phyloP scores from a whole-genome alignment of 2,329 filamentous ascomycete genomes.

The Diaporthe sp. region DNA sequence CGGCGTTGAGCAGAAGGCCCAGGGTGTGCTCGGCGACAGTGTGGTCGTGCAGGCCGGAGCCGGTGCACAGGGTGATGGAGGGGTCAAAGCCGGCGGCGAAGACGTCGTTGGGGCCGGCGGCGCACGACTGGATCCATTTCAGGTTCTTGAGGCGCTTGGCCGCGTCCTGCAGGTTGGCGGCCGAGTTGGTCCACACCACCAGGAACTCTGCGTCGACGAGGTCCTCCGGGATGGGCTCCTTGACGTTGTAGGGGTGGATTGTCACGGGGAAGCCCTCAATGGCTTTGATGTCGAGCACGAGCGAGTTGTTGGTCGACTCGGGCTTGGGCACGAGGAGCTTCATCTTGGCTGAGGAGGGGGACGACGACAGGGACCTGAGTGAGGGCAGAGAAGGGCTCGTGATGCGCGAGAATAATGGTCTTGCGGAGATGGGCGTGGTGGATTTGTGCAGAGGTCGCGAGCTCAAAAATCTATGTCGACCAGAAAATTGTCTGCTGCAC shows the following conservation, averaged over 20 bases:
- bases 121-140: slow-evolving; percentile 76
- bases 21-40: slow-evolving; percentile 77
- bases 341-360: slow-evolving; percentile 55
- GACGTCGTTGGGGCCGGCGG: slow-evolving; percentile 76
- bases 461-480: background rate
- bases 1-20: slow-evolving; percentile 68
- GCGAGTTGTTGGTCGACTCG: slow-evolving; percentile 40
- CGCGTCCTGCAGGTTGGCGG: slow-evolving; percentile 71
- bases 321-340: slow-evolving; percentile 79
- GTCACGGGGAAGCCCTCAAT: slow-evolving; percentile 71
- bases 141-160: slow-evolving; percentile 68
- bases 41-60: slow-evolving; percentile 74
- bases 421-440: background rate
- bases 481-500: slow-evolving; percentile 5
- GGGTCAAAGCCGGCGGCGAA: slow-evolving; percentile 72
- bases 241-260: slow-evolving; percentile 73
- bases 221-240: slow-evolving; percentile 67
- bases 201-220: slow-evolving; percentile 72
- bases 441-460: background rate
- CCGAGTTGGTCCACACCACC: slow-evolving; percentile 73
- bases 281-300: slow-evolving; percentile 63
- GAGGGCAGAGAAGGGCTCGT: slow-evolving; percentile 12
- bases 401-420: background rate
- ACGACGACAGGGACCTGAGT: background rate
- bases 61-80: slow-evolving; percentile 68